A percentile compares a stretch with the other conserved stretches of the same genome.
These are phyloP conservation scores for Coemansia reversa DNA, from an alignment of 192 early-diverging fungal genomes.

Conservation along the genomic window DNA sequence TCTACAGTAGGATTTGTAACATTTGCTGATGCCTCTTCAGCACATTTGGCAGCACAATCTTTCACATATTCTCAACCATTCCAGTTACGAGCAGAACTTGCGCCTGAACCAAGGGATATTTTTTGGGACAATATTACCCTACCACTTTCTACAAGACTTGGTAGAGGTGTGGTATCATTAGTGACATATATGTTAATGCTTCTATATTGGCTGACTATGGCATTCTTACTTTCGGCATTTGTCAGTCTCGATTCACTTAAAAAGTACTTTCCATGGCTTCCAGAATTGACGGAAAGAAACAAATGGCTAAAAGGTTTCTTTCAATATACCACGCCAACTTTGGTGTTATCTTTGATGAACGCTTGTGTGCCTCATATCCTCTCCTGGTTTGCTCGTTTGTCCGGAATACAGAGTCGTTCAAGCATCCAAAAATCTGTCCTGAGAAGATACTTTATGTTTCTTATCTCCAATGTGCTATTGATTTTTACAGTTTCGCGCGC, in stretches of 20 bases:
- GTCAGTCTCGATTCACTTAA: constrained; percentile 48
- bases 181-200: constrained; percentile 60
- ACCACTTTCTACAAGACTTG: constrained; percentile 21
- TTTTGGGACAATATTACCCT: constrained; percentile 48
- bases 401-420: constrained; percentile 47
- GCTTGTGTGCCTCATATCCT: constrained; percentile 37
- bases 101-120: constrained; percentile 49
- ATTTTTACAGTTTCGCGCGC: constrained; percentile 71
- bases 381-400: constrained; percentile 43
- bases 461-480: constrained; percentile 72
- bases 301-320: constrained; percentile 46
- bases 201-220: constrained; percentile 74
- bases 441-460: constrained; percentile 68
- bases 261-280: constrained; percentile 58
- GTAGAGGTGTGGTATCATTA: constrained; percentile 30
- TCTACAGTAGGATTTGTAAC: constrained; percentile 50
- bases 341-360: constrained; percentile 51
- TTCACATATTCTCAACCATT: constrained; percentile 49
- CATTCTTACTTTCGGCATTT: constrained; percentile 64
- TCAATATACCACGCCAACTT: constrained; percentile 40
- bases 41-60: constrained; percentile 48
- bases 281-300: constrained; percentile 37
- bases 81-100: constrained; percentile 45
- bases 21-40: constrained; percentile 35
- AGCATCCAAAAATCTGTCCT: constrained; percentile 51